Evolutionary conservation across 2,329 filamentous ascomycete genomes (phyloP).

Genomic region (Colletotrichum tabaci): DNA sequence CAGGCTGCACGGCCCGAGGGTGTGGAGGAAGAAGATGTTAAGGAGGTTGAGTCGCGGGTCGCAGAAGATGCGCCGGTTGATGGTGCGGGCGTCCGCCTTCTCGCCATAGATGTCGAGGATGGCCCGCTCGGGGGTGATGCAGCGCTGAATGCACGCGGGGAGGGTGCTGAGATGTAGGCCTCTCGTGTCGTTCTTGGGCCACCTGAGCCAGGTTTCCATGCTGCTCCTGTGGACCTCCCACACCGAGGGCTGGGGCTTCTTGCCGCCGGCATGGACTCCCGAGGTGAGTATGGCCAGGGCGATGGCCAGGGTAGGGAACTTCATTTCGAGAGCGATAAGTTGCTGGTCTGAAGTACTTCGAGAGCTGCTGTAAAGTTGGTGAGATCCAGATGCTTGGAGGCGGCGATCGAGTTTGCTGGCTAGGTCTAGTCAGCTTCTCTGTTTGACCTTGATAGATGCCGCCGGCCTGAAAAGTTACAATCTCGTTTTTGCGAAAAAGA

Average conservation of each 20-base stretch:
- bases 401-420: neutral
- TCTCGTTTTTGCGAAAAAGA: neutral
- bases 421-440: neutral
- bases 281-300: neutral
- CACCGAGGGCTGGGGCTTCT: neutral
- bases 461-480: neutral
- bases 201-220: neutral
- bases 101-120: neutral
- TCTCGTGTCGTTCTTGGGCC: neutral
- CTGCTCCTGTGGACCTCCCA: neutral
- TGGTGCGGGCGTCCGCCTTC: neutral
- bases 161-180: neutral
- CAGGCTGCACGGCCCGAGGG: neutral
- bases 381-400: neutral
- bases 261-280: neutral
- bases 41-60: neutral
- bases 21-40: neutral
- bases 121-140: neutral
- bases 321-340: neutral
- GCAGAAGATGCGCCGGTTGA: conserved; percentile 2
- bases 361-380: neutral
- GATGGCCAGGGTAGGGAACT: neutral
- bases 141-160: neutral
- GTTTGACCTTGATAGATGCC: neutral
- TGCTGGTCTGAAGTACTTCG: neutral